Base-by-base conservation (phyloP, 2,329 filamentous ascomycete genomes). In the Alternaria hordeiaustralica region DNA sequence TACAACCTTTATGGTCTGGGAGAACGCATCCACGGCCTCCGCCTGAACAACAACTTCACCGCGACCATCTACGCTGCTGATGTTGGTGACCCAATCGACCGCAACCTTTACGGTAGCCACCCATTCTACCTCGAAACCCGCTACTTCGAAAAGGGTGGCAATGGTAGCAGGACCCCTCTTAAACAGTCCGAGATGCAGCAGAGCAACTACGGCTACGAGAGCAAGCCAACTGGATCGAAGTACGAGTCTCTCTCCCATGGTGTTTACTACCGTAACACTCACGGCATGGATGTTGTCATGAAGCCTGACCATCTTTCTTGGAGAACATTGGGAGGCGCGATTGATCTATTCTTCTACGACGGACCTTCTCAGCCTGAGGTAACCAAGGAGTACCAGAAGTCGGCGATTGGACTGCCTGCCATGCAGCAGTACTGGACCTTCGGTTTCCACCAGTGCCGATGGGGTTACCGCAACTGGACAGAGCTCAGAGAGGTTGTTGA, bases 371-470 rank as follows among this genome's bases (percentile, higher is more conserved):
- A 90, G 61, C 84, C 86, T 7, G 87, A 90, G 12, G 89, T 94
- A 23, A 92, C 88, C 15, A 88, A 87, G 75, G 86, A 90, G 43
- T 96, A 95, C 75, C 89, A 92, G 66, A 79, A 82, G 60, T 89
- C 86, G 57, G 87, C 89, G 2, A 83, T 90, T 55, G 92, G 92
- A 0, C 81, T 92, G 6, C 92, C 92, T 1, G 89, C 89, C 0
- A 89, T 95, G 88, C 90, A 94, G 74, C 89, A 67, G 15, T 96
- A 96, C 81, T 95, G 88, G 84, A 88, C 90, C 0, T 88, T 96
- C 64, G 93, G 93, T 1, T 95, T 87, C 75, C 93, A 96, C 68
- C 92, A 96, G 76, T 95, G 92, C 71, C 86, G 92, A 63, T 96
- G 92, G 89, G 93, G 92, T 1, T 96, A 96, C 76, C 82, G 85